Evolutionary conservation across 2,329 filamentous ascomycete species (phyloP), one percentile per base, ranked within the genome.

Genomic region (Cercospora zeae-maydis): DNA sequence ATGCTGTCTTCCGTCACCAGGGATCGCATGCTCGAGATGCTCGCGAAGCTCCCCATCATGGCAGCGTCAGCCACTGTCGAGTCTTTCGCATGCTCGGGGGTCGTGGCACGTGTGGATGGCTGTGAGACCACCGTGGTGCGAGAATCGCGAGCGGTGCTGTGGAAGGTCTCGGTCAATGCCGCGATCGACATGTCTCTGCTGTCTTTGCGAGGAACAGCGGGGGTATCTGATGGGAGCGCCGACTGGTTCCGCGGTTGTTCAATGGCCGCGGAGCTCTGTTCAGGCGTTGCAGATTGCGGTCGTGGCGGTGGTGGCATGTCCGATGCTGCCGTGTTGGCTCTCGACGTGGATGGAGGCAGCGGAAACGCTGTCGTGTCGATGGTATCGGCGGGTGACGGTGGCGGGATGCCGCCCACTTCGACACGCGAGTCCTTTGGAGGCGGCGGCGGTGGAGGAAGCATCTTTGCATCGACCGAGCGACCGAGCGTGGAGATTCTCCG

Each of bases 91-190:
- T 81, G 78, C 69, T 96, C 92, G 1, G 92, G 92, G 0, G 92
- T 96, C 0, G 92, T 96, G 14, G 92, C 93, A 61, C 93, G 83
- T 1, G 93, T 97, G 1, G 93, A 96, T 0, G 87, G 88, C 72
- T 89, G 88, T 1, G 93, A 97, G 1, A 92, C 75, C 31, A 91
- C 82, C 75, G 91, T 96, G 53, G 86, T 85, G 72, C 93, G 91
- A 0, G 92, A 96, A 70, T 92, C 89, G 33, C 90, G 87, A 61
- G 82, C 78, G 70, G 82, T 85, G 79, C 88, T 92, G 57, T 88
- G 81, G 70, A 89, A 93, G 3, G 91, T 93, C 74, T 88, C 91
- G 71, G 85, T 89, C 64, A 90, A 93, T 59, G 89, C 91, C 19
- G 87, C 86, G 73, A 89, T 93, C 2, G 89, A 92, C 7, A 88